Evolutionary conservation across 2,329 filamentous ascomycete species (phyloP).

Genomic region (Ophiostoma australiae): DNA sequence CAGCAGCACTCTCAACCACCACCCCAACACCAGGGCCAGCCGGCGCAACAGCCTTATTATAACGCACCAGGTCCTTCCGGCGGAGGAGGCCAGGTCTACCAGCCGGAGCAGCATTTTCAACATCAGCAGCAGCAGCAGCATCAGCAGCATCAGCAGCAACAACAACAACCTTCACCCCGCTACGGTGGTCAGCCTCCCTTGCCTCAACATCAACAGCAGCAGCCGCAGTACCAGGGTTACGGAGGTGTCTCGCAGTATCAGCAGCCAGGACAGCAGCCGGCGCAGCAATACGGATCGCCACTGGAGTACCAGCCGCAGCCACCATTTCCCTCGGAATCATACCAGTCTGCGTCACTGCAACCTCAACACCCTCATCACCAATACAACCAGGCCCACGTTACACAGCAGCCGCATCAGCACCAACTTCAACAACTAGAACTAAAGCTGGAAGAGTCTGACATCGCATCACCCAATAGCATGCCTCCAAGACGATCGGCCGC

Average conservation of each 20-base stretch:
- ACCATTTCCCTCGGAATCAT: not conserved
- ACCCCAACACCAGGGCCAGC: not conserved
- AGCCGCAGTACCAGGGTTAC: conserved; percentile 30
- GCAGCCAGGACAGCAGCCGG: conserved; percentile 18
- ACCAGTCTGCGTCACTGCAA: not conserved
- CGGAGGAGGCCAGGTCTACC: conserved; percentile 2
- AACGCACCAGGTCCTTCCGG: conserved; percentile 8
- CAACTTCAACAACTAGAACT: not conserved
- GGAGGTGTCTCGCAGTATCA: conserved; percentile 24
- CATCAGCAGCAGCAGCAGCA: conserved; percentile 11
- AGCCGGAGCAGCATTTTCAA: conserved; percentile 15
- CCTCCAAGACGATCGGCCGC: conserved; percentile 25
- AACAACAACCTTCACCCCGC: conserved; percentile 8
- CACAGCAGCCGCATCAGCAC: not conserved
- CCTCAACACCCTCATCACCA: not conserved
- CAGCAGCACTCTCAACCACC: conserved; percentile 27
- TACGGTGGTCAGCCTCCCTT: not conserved
- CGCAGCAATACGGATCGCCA: conserved; percentile 14
- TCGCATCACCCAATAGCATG: conserved; percentile 18
- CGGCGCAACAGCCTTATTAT: conserved; percentile 9
- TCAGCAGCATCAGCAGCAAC: conserved; percentile 11
- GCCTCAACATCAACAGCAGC: conserved; percentile 24
- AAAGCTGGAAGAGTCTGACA: not conserved
- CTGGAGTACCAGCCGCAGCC: not conserved
- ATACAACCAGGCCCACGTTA: not conserved